Base-by-base conservation (phyloP, 352 stramenopile genomes). In the Phytophthora ohioensis region DNA sequence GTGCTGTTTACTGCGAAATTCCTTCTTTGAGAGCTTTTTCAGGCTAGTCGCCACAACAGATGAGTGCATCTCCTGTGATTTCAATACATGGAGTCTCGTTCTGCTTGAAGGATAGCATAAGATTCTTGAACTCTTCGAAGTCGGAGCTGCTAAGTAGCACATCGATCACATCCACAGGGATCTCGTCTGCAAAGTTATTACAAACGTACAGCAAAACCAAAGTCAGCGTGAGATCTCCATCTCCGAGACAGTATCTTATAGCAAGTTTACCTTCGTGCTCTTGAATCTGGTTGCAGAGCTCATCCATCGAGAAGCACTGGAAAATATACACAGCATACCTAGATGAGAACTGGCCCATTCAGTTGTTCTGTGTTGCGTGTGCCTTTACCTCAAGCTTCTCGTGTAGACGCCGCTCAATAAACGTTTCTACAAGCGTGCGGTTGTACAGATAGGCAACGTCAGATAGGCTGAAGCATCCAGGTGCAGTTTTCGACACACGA, bases 121-220 rank as follows among this genome's bases (percentile, higher is more conserved):
- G 81, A 43, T 67, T 88, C 77, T 94, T 94, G 71, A 96, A 96
- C 55, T 96, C 88, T 65, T 96, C 88, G 78, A 96, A 96, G 58
- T 93, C 83, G 13, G 83, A 91, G 71, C 80, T 93, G 68, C 87
- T 94, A 65, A 93, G 63, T 17, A 96, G 69, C 21, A 94, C 82
- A 64, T 94, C 88, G 58, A 92, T 89, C 34, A 94, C 87, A 63
- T 93, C 88, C 5, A 85, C 59, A 2, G 85, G 79, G 54, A 96
- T 93, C 51, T 94, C 84, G 32, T 94, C 87, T 89, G 15, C 15
- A 8, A 31, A 57, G 21, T 30, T 49, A 42, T 30, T 38, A 41
- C 35, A 17, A 15, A 13, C 38, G 39, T 43, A 45, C 30, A 69
- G 57, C 30, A 67, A 58, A 53, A 36, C 21, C 1, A 27, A 64